Evolutionary conservation across 1,139 yeast species (phyloP), one percentile per base, ranked within the genome.

Genomic region (Zygosaccharomyces sapae): DNA sequence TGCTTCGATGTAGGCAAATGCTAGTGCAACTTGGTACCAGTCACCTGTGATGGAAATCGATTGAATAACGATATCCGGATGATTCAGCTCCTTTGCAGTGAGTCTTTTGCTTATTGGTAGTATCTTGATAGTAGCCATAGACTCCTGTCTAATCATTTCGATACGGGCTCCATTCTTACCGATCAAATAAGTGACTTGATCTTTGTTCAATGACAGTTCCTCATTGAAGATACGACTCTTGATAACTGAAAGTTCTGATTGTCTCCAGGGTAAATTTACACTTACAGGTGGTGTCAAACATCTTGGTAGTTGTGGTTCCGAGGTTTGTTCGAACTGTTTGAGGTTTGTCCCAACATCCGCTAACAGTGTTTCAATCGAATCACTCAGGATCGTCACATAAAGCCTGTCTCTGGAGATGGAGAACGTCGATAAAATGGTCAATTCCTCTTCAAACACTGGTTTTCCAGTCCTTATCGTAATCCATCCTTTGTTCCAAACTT

Each of bases 81-180:
- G 50, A n/a, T 31, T 35, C 9, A 49, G 36, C 29, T 55, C 55
- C 20, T 38, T 37, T 5, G 43, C 42, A 18, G 31, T 48, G 22
- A 58, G 44, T 41, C 46, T 50, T 6, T 49, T 38, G 24, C 57
- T 47, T 12, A 67, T 46, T 0, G 72, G 72, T 3, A 68, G 50
- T 3, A 69, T 59, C 40, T 66, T 67, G 22, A 69, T 56, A 12
- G 51, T 55, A 5, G 70, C 69, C 1, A 51, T 46, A 1, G 68
- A 58, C 9, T 30, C 24, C 5, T 54, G 50, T 34, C 71, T 52
- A 8, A 68, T 50, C 2, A 34, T 34, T 34, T 57, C 59, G n/a
- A 69, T 68, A 37, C 64, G 53, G 8, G 47, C 20, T 1, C 73
- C 73, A 9, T 52, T 50, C n/a, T 50, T 55, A 1, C 73, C 73